A percentile compares a stretch with the other conserved stretches of the same genome.
Conservation (phyloP, 352 stramenopile species). For the Phytophthora idaei region DNA sequence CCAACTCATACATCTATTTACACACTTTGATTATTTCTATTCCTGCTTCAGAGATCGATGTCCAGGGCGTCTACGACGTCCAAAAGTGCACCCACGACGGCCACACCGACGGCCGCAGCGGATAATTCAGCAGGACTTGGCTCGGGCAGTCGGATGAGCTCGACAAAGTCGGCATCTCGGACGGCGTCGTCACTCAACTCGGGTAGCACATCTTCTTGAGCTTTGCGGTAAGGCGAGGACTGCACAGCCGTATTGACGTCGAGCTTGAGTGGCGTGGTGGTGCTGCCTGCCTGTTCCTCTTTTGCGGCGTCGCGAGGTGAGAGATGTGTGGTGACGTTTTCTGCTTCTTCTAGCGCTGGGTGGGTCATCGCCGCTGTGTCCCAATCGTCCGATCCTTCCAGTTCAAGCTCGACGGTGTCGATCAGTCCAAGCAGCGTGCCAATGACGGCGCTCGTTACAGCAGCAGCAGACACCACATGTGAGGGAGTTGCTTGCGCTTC, state of each 20-base stretch:
- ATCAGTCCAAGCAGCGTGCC: constrained; percentile 23
- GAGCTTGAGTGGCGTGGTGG: background rate
- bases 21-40: constrained; percentile 1
- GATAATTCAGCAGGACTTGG: constrained; percentile 24
- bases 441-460: constrained; percentile 27
- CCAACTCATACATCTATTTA: constrained; percentile 5
- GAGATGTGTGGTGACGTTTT: too few species aligned
- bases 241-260: background rate
- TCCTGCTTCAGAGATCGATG: constrained; percentile 16
- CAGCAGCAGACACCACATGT: constrained; percentile 27
- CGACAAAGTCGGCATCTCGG: constrained; percentile 26
- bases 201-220: background rate
- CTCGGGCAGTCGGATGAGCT: constrained; percentile 22
- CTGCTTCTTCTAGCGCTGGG: constrained; percentile 1
- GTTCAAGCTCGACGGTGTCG: constrained; percentile 22
- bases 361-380: background rate
- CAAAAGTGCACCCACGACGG: constrained; percentile 28
- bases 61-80: constrained; percentile 25
- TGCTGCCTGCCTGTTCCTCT: background rate
- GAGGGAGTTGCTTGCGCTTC: constrained; percentile 18
- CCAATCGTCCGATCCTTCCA: constrained; percentile 9
- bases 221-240: background rate
- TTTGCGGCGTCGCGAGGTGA: background rate
- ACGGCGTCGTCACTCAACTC: constrained; percentile 13
- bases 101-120: constrained; percentile 17